A percentile compares a stretch with the other conserved stretches of the same genome.
phyloP scores from a whole-genome alignment of 192 early-diverging fungal genomes.

The Mortierella alpina region DNA sequence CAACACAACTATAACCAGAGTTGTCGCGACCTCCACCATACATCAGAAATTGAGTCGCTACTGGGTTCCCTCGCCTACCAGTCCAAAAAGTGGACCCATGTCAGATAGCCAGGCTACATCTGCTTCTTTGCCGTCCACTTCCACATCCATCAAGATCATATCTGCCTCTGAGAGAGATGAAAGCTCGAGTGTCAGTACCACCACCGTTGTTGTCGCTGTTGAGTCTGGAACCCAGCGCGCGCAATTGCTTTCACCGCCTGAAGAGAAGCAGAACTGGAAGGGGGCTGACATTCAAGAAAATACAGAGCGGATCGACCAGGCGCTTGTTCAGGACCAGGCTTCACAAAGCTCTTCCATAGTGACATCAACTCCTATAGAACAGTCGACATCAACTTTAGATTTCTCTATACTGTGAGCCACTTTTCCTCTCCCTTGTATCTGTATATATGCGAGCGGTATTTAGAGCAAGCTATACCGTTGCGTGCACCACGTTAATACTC shows the following conservation, averaged over 20 bases:
- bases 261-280: slow-evolving; percentile 21
- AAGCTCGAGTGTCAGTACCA: neutral
- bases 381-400: too few relatives aligned
- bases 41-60: slow-evolving; percentile 14
- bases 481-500: too few relatives aligned
- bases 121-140: neutral
- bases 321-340: neutral
- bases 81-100: slow-evolving; percentile 36
- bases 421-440: neutral
- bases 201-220: slow-evolving; percentile 16
- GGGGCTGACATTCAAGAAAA: slow-evolving; percentile 9
- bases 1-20: neutral
- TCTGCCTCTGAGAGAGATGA: neutral
- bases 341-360: neutral
- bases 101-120: slow-evolving; percentile 11
- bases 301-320: neutral
- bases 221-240: slow-evolving; percentile 2
- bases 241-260: slow-evolving; percentile 37
- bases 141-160: slow-evolving; percentile 1
- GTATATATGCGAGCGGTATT: neutral
- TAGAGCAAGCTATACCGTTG: too few relatives aligned
- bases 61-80: slow-evolving; percentile 37
- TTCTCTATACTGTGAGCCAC: too few relatives aligned
- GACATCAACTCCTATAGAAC: neutral
- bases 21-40: neutral